Conservation (phyloP, 1,284 basidiomycete genomes). For the Sanghuangporus baumii region DNA sequence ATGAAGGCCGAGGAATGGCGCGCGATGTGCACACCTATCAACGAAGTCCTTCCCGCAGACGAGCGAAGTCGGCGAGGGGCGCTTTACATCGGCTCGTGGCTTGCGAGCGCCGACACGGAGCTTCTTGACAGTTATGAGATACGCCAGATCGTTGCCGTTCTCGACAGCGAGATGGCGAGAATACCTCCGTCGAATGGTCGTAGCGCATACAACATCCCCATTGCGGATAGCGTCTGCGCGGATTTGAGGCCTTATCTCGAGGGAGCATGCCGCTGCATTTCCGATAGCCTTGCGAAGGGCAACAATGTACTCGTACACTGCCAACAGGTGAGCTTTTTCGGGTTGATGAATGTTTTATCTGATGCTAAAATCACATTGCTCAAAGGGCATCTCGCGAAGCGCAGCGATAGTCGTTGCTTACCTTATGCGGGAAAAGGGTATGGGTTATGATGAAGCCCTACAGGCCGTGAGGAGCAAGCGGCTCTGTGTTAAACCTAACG, state of each 20-base stretch:
- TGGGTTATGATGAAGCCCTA: conserved; percentile 61
- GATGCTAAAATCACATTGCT: neutral
- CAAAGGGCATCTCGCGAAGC: conserved; percentile 60
- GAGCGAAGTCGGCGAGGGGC: conserved; percentile 26
- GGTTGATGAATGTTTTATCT: neutral
- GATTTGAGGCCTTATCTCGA: conserved; percentile 52
- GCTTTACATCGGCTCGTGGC: conserved; percentile 31
- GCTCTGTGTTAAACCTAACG: conserved; percentile 65
- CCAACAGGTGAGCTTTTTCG: conserved; percentile 46
- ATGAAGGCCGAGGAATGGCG: conserved; percentile 65
- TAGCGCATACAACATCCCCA: conserved; percentile 56
- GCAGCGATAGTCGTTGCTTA: conserved; percentile 62
- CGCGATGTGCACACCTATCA: conserved; percentile 77
- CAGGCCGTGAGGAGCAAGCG: conserved; percentile 53
- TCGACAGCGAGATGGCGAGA: conserved; percentile 39
- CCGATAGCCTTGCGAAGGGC: conserved; percentile 40
- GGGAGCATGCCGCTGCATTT: conserved; percentile 49
- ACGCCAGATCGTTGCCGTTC: conserved; percentile 51
- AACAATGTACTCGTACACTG: conserved; percentile 60
- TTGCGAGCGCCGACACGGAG: conserved; percentile 13
- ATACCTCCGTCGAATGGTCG: conserved; percentile 33
- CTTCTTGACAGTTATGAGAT: conserved; percentile 6
- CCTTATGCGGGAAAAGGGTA: conserved; percentile 56
- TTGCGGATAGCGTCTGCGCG: conserved; percentile 49
- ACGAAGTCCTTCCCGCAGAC: conserved; percentile 49